Conservation (phyloP, 441 rosid genomes). For the Melastoma candidum region DNA sequence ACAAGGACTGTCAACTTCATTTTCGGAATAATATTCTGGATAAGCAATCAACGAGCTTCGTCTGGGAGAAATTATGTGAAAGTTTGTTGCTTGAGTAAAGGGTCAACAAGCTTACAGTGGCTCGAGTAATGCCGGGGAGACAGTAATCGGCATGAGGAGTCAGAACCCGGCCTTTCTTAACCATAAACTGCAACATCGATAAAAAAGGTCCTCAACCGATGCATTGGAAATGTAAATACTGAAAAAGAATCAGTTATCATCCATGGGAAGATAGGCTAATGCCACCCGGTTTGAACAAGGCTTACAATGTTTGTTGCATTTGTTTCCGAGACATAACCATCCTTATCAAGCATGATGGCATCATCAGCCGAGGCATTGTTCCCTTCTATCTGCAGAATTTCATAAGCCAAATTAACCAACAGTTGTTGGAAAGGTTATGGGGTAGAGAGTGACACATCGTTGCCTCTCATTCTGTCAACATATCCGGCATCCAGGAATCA, state of each 20-base stretch:
- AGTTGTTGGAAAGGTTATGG: no score
- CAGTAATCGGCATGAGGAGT: conserved; percentile 96
- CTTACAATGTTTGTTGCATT: conserved; percentile 92
- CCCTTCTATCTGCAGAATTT: conserved; percentile 59
- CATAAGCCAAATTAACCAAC: not conserved
- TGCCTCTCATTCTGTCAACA: no score
- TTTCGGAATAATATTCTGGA: no score
- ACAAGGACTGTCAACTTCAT: not conserved
- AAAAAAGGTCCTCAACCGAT: not conserved
- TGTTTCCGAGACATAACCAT: conserved; percentile 86
- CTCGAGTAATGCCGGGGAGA: conserved; percentile 88
- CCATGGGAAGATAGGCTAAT: no score
- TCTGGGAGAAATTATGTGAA: no score
- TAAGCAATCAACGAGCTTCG: no score
- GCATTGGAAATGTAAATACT: not conserved
- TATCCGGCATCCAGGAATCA: not conserved
- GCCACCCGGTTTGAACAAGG: not conserved
- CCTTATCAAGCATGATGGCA: conserved; percentile 91
- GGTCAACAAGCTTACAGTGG: conserved; percentile 43
- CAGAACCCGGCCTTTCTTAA: conserved; percentile 72
- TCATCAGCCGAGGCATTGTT: conserved; percentile 72
- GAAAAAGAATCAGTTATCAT: not conserved
- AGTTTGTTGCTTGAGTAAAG: not conserved
- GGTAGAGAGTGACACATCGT: no score
- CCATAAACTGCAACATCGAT: conserved; percentile 50